Percentiles rank a stretch among this genome's conserved stretches.
Conservation (phyloP, 129 eudicot species). For the Escallonia herrerae region DNA sequence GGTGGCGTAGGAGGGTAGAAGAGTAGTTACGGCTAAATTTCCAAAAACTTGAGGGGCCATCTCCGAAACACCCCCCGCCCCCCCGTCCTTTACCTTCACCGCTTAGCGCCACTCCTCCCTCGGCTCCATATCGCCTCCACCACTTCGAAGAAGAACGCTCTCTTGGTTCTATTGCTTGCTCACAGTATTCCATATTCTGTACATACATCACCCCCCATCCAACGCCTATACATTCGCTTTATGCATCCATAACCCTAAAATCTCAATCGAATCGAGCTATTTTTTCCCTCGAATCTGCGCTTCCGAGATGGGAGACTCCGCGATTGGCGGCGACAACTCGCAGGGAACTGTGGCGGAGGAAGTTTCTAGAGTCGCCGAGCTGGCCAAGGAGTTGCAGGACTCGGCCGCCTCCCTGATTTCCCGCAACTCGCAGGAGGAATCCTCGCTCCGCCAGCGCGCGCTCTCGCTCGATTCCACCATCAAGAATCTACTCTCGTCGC, state of each 20-base stretch:
- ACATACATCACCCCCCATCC: background rate
- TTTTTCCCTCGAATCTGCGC: background rate
- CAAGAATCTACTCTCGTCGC: constrained; percentile 35
- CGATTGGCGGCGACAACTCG: constrained; percentile 24
- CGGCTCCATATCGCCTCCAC: background rate
- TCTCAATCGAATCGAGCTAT: constrained; percentile 10
- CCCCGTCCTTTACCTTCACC: no score
- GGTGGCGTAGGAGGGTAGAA: no score
- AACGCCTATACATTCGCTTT: background rate
- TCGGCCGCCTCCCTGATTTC: constrained; percentile 62
- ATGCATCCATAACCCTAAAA: background rate
- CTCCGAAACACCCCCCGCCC: no score
- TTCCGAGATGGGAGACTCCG: constrained; percentile 31
- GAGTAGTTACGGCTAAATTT: no score
- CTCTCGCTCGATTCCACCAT: constrained; percentile 44
- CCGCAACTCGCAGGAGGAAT: constrained; percentile 54
- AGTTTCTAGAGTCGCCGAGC: constrained; percentile 52
- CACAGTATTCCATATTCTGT: constrained; percentile 6
- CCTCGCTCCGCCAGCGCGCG: constrained; percentile 62
- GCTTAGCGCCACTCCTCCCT: no score
- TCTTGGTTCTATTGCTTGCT: background rate
- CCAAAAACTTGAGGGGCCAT: no score
- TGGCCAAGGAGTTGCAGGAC: constrained; percentile 75
- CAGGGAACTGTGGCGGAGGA: constrained; percentile 37
- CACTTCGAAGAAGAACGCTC: constrained; percentile 16